Evolutionary conservation across 345 rosid species (phyloP).

Genomic region (Arabis hirsuta): DNA sequence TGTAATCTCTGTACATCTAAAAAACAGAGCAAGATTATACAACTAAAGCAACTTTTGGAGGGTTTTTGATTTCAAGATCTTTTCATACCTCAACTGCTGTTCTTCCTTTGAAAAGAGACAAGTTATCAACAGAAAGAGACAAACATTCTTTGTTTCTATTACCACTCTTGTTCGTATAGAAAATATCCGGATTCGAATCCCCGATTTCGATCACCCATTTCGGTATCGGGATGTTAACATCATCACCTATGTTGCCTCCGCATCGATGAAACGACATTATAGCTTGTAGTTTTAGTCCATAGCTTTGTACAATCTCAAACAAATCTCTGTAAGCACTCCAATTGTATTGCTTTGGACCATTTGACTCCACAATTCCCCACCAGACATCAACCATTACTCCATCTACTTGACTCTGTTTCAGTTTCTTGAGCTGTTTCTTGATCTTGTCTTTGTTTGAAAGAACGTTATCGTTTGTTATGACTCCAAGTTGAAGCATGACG

Average conservation of each 20-base stretch:
- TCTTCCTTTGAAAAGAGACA: conserved; percentile 66
- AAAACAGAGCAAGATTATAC: conserved; percentile 30
- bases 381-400: conserved; percentile 83
- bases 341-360: conserved; percentile 65
- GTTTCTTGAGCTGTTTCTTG: conserved; percentile 61
- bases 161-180: conserved; percentile 64
- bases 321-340: conserved; percentile 81
- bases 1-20: conserved; percentile 76
- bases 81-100: conserved; percentile 66
- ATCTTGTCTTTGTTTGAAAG: conserved; percentile 53
- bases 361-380: conserved; percentile 81
- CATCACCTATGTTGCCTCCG: conserved; percentile 89
- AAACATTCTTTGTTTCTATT: conserved; percentile 72
- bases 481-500: conserved; percentile 84
- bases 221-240: conserved; percentile 73
- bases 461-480: conserved; percentile 60
- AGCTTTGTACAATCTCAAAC: conserved; percentile 56
- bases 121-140: conserved; percentile 71
- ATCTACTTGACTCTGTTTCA: conserved; percentile 64
- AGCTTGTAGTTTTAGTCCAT: conserved; percentile 65
- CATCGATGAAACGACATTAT: conserved; percentile 91
- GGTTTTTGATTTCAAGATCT: not conserved
- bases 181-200: conserved; percentile 70
- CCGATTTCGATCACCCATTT: conserved; percentile 74
- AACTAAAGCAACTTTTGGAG: not conserved